Evolutionary conservation across 1,284 basidiomycete species (phyloP).

Genomic region (Cutaneotrichosporon mucoides): DNA sequence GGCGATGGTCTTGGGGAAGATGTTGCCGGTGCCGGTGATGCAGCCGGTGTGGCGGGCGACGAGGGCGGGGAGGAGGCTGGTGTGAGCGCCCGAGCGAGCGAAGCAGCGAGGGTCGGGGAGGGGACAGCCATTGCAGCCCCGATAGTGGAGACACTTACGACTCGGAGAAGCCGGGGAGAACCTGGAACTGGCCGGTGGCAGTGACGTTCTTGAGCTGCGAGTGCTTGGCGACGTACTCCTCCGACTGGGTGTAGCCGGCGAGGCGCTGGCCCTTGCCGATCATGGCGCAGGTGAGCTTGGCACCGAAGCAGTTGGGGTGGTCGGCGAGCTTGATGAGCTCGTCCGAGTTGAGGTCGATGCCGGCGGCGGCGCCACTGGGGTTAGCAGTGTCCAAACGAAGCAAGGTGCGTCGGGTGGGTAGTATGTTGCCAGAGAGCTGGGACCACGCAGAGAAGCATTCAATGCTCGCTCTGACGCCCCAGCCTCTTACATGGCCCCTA

Average conservation of each 20-base stretch:
- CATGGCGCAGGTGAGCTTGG: conserved; percentile 79
- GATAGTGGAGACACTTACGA: conserved; percentile 7
- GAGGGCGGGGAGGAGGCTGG: conserved; percentile 60
- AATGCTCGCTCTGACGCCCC: too few species aligned
- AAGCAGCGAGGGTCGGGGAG: not conserved
- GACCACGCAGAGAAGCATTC: too few species aligned
- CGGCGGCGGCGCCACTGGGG: conserved; percentile 58
- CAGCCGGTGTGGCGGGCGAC: conserved; percentile 60
- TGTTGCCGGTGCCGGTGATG: conserved; percentile 71
- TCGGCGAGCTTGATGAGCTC: conserved; percentile 64
- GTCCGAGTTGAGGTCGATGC: conserved; percentile 82
- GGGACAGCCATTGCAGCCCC: too few species aligned
- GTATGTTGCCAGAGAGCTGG: too few species aligned
- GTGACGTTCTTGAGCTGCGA: conserved; percentile 26
- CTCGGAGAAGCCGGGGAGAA: conserved; percentile 49
- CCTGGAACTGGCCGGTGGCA: conserved; percentile 38
- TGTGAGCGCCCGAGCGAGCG: not conserved
- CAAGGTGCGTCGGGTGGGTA: too few species aligned
- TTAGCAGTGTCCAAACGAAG: not conserved
- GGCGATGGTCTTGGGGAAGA: conserved; percentile 68
- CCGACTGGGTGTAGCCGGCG: conserved; percentile 53
- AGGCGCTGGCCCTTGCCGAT: conserved; percentile 79
- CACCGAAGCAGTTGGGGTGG: conserved; percentile 85
- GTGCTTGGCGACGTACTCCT: conserved; percentile 36
- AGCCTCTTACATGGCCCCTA: too few species aligned